A percentile compares a stretch with the other conserved stretches of the same genome.
Evolutionary conservation across 1,284 basidiomycete genomes (phyloP).

Genomic region (Cutaneotrichosporon sp.): DNA sequence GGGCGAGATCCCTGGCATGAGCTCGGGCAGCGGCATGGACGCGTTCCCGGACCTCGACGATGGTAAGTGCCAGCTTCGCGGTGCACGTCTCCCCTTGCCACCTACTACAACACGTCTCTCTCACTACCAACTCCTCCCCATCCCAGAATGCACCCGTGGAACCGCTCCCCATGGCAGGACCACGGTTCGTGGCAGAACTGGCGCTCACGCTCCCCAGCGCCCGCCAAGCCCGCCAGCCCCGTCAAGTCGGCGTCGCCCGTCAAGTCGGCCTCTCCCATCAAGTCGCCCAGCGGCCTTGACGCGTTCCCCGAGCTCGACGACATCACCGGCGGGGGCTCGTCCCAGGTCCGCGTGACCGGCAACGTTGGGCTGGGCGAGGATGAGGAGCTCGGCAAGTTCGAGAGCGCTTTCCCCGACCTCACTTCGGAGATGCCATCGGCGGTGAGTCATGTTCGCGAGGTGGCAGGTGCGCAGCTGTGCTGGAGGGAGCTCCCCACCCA

Average conservation of each 20-base stretch:
- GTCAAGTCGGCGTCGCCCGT: constrained; percentile 13
- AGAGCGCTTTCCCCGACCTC: constrained; percentile 88
- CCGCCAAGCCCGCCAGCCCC: constrained; percentile 8
- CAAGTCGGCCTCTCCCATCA: constrained; percentile 5
- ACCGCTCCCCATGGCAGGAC: background rate
- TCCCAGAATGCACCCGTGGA: constrained; percentile 6
- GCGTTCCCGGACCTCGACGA: constrained; percentile 11
- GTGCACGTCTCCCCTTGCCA: background rate
- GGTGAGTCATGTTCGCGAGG: constrained; percentile 13
- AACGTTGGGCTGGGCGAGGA: constrained; percentile 49
- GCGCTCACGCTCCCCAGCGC: constrained; percentile 4
- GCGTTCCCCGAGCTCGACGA: constrained; percentile 72
- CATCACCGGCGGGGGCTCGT: constrained; percentile 17
- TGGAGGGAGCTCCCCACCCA: background rate
- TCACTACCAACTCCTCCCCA: background rate
- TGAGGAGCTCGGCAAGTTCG: constrained; percentile 86
- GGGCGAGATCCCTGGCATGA: constrained; percentile 25
- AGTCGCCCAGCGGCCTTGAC: constrained; percentile 36
- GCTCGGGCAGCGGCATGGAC: constrained; percentile 5
- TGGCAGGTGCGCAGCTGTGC: background rate
- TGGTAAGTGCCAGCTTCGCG: background rate
- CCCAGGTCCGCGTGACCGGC: constrained; percentile 75
- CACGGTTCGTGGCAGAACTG: constrained; percentile 1
- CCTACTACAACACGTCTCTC: background rate
- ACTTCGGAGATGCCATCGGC: constrained; percentile 53